phyloP scores from a whole-genome alignment of 495 filamentous ascomycete genomes.

The Aspergillus conjunctus region DNA sequence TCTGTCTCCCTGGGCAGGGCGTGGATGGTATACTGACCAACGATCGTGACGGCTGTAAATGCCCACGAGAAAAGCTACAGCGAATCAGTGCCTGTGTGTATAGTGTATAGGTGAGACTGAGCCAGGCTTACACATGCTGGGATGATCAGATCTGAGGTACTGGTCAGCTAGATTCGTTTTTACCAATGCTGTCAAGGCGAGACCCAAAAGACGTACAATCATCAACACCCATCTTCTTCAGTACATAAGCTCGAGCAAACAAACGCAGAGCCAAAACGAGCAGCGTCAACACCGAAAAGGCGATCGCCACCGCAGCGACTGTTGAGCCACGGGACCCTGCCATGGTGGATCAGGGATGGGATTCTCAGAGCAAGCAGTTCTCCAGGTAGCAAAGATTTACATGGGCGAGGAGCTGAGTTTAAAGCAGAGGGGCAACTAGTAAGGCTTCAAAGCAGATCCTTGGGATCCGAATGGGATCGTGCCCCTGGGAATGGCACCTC shows the following conservation, averaged over 20 bases:
- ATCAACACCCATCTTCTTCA: conserved; percentile 38
- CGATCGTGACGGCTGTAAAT: conserved; percentile 38
- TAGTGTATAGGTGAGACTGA: conserved; percentile 1
- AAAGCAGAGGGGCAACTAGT: too few relatives aligned
- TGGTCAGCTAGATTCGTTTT: background rate
- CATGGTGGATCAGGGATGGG: conserved; percentile 3
- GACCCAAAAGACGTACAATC: conserved; percentile 34
- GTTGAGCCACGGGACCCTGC: conserved; percentile 35
- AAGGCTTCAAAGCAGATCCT: too few relatives aligned
- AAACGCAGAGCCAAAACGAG: conserved; percentile 39
- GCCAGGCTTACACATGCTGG: conserved; percentile 35
- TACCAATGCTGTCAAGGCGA: background rate
- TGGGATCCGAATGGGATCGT: too few relatives aligned
- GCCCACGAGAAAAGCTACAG: conserved; percentile 38
- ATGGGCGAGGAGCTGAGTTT: too few relatives aligned
- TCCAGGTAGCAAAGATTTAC: background rate
- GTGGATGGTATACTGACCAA: conserved; percentile 28
- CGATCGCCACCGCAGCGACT: conserved; percentile 35
- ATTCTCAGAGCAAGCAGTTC: background rate
- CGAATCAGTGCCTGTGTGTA: conserved; percentile 14
- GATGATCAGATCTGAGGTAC: conserved; percentile 37
- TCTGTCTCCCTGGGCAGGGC: background rate
- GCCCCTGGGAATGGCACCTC: too few relatives aligned
- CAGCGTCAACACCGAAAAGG: conserved; percentile 39
- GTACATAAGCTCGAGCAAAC: conserved; percentile 39